Conservation (phyloP, 257 asterid genomes). For the Solanum appendiculatum region DNA sequence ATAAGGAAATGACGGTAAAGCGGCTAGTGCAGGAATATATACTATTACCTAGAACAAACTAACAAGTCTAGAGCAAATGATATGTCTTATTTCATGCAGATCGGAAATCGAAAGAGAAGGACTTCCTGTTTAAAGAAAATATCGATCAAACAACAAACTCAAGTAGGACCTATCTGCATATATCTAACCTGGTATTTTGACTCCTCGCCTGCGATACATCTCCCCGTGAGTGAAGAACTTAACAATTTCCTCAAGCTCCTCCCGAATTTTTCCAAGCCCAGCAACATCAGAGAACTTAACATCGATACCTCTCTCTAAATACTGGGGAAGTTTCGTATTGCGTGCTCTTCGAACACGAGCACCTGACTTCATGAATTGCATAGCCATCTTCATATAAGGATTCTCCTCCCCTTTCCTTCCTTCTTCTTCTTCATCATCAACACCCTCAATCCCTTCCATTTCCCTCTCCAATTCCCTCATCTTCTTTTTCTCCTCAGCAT, state of each 20-base stretch:
- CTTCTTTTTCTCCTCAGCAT: conserved; percentile 89
- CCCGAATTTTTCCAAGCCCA: conserved; percentile 92
- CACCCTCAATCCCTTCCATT: conserved; percentile 50
- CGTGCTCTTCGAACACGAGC: conserved; percentile 80
- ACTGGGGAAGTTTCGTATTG: conserved; percentile 66
- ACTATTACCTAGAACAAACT: neutral
- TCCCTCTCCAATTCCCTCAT: conserved; percentile 76
- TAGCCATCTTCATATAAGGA: conserved; percentile 62
- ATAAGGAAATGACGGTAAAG: neutral
- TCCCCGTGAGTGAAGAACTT: conserved; percentile 98
- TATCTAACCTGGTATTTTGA: conserved; percentile 83
- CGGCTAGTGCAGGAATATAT: neutral
- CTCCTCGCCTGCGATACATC: conserved; percentile 92
- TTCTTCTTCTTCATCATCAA: conserved; percentile 53
- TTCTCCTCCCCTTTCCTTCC: conserved; percentile 63
- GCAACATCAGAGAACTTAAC: conserved; percentile 96
- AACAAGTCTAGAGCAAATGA: neutral
- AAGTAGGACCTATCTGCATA: conserved; percentile 1
- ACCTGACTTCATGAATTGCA: conserved; percentile 89
- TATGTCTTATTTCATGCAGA: neutral
- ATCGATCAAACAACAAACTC: neutral
- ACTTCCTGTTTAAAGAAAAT: neutral
- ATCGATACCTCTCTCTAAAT: conserved; percentile 72
- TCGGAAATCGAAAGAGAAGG: neutral
- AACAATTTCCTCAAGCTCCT: conserved; percentile 96